phyloP scores from a whole-genome alignment of 2,329 filamentous ascomycete species.

The Aspergillus sp. region DNA sequence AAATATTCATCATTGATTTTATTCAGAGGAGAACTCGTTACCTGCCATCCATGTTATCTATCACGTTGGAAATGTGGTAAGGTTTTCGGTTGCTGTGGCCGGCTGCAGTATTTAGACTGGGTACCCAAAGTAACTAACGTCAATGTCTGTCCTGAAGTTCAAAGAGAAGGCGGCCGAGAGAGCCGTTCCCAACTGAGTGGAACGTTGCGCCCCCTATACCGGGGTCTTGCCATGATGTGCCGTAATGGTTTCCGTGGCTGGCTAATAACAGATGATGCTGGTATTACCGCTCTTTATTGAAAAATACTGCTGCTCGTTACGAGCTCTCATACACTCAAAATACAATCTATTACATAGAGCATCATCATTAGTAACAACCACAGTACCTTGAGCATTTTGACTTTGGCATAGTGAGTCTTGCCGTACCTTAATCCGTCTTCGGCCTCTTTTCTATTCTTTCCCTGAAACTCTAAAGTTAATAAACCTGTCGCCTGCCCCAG shows the following conservation, averaged over 20 bases:
- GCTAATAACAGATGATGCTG: neutral
- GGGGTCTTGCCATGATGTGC: conserved; percentile 9
- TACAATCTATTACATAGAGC: neutral
- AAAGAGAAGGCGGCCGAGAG: neutral
- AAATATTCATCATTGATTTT: no score
- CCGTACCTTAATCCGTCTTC: conserved; percentile 9
- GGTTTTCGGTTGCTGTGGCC: neutral
- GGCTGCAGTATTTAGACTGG: neutral
- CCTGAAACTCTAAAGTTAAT: neutral
- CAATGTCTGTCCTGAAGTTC: neutral
- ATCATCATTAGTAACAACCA: neutral
- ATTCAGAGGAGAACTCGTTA: no score
- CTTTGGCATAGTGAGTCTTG: conserved; percentile 6
- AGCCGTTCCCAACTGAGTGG: conserved; percentile 29
- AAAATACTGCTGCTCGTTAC: neutral
- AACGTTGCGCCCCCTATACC: conserved; percentile 29
- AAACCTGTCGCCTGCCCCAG: neutral
- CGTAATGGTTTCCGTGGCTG: neutral
- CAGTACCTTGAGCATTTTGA: neutral
- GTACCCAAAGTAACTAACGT: neutral
- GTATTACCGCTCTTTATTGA: neutral
- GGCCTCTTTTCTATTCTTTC: neutral
- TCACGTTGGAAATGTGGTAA: neutral
- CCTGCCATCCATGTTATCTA: neutral
- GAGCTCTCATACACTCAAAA: neutral